These are phyloP conservation scores for Begonia masoniana DNA, from an alignment of 306 rosid species.

Conservation along the genomic window DNA sequence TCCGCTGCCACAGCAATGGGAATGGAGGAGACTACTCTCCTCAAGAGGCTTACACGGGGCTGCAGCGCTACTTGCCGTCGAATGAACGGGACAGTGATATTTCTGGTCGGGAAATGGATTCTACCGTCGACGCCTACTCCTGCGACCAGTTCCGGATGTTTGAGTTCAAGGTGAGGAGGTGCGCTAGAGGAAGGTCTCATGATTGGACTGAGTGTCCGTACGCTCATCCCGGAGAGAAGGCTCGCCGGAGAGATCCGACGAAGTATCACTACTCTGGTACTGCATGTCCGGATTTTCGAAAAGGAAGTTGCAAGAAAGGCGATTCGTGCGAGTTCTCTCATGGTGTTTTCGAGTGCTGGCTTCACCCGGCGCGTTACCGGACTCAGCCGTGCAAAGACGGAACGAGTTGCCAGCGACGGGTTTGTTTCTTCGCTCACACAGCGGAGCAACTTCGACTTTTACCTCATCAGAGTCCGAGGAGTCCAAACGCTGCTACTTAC, in stretches of 20 bases:
- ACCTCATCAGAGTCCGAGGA: constrained; percentile 51
- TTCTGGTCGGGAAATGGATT: constrained; percentile 32
- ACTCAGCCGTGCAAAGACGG: constrained; percentile 99
- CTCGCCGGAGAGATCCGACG: constrained; percentile 91
- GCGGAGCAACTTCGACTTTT: constrained; percentile 72
- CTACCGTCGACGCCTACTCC: constrained; percentile 71
- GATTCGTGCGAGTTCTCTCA: constrained; percentile 87
- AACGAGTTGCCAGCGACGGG: constrained; percentile 61
- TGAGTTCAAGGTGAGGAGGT: constrained; percentile 77
- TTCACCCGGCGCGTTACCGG: constrained; percentile 85
- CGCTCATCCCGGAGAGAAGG: constrained; percentile 98
- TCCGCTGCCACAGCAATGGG: constrained; percentile 32
- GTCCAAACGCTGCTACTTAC: constrained; percentile 22
- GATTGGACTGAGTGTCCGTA: constrained; percentile 99
- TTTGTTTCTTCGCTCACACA: constrained; percentile 91
- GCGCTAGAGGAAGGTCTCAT: constrained; percentile 84
- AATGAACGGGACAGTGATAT: constrained; percentile 34
- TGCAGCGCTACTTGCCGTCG: constrained; percentile 55
- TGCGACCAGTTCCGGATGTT: constrained; percentile 89
- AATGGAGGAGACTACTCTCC: constrained; percentile 43
- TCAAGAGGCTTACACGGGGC: constrained; percentile 45
- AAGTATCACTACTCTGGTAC: constrained; percentile 79
- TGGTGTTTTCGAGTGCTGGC: constrained; percentile 98
- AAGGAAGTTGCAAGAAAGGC: constrained; percentile 68
- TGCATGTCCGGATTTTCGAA: constrained; percentile 89